Evolutionary conservation across 495 filamentous ascomycete species (phyloP), one percentile per base, ranked within the genome.

Genomic region (Penicillium simplicissimum): DNA sequence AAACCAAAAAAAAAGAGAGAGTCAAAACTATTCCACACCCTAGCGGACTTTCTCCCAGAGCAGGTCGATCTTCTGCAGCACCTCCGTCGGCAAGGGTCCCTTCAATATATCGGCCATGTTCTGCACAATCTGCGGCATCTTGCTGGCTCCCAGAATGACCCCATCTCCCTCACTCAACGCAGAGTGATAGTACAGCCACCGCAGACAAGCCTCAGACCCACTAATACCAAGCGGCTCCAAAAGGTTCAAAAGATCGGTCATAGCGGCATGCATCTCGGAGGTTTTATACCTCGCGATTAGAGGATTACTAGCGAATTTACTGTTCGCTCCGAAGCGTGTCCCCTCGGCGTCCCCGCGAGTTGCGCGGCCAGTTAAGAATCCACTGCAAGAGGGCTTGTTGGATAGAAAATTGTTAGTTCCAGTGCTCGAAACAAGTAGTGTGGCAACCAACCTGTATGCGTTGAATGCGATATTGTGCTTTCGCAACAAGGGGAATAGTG

Each of bases 321-420:
- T 66, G 11, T 45, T 55, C 28, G 54, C 52, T 8, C 19, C 59
- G 21, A 66, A 73, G 49, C 72, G 66, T n/a, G 71, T 77, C 2
- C 66, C 70, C 34, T 62, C 60, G 21, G 64, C 38, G 17, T 71
- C 60, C 19, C 67, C 68, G n/a, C 61, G 57, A 31, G 71, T 71
- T 31, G 68, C 45, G 58, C 75, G 78, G 8, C 75, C 71, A 7
- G 82, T 84, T 4, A 85, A 64, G 40, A 42, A 42, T 42, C 83
- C 83, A 23, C 80, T 8, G 79, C 81, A 5, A 83, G 73, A 1
- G 81, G 80, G 40, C 79, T 68, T 47, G 43, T 47, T 25, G 43
- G 43, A 8, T 42, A 42, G 17, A 42, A 9, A 17, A 42, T 19
- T 17, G 40, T 42, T 19, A 42, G n/a, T 8, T 19, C n/a, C 1